Evolutionary conservation across 257 asterid species (phyloP).

Genomic region (Catharanthus roseus): DNA sequence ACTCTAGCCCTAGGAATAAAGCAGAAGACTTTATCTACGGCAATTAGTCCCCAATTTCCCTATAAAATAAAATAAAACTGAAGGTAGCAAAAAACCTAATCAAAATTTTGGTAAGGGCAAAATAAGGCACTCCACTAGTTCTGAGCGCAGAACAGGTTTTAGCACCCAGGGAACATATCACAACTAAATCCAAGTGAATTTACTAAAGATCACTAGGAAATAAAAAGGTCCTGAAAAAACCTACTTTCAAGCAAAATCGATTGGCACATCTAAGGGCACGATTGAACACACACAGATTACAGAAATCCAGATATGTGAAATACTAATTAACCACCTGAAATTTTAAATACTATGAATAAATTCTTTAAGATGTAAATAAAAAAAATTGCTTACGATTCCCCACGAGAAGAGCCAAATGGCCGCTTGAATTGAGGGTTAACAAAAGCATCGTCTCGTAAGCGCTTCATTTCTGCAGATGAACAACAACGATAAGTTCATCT

Average conservation of each 20-base stretch:
- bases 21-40: slow-evolving; percentile 32
- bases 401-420: slow-evolving; percentile 68
- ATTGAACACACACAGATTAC: slow-evolving; percentile 2
- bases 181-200: slow-evolving; percentile 29
- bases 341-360: slow-evolving; percentile 10
- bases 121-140: slow-evolving; percentile 16
- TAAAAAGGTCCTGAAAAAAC: not conserved
- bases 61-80: not conserved
- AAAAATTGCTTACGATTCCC: slow-evolving; percentile 65
- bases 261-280: slow-evolving; percentile 13
- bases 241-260: slow-evolving; percentile 16
- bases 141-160: slow-evolving; percentile 24
- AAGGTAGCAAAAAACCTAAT: slow-evolving; percentile 6
- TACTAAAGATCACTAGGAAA: slow-evolving; percentile 22
- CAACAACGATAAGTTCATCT: slow-evolving; percentile 19
- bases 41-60: slow-evolving; percentile 5
- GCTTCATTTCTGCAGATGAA: slow-evolving; percentile 67
- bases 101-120: not conserved
- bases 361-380: slow-evolving; percentile 4
- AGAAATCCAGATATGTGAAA: not conserved
- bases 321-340: not conserved
- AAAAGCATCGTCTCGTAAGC: slow-evolving; percentile 67
- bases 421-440: slow-evolving; percentile 73
- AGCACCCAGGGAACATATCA: slow-evolving; percentile 3
- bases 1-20: slow-evolving; percentile 18